Base-by-base conservation (phyloP, 2,329 filamentous ascomycete species). In the Fusarium palustre region DNA sequence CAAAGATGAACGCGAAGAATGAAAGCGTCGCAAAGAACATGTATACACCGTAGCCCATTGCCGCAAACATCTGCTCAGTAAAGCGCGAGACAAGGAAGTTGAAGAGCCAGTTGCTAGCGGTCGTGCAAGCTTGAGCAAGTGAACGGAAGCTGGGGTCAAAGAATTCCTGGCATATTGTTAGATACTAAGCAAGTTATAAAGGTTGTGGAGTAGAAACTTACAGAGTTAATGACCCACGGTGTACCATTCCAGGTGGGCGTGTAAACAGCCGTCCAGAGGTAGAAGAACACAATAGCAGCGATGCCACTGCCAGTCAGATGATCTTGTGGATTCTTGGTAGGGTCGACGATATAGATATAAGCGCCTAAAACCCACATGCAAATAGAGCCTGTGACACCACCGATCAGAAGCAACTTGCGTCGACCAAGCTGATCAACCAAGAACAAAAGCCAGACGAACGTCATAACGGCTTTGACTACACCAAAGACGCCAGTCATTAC, bases 401-500 rank as follows among this genome's bases (percentile, higher is more conserved):
- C 89, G 55, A 85, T 79, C 69, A 91, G 83, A n/a, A 91, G 81
- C 2, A 91, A 81, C 36, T 84, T 84, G 10, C 76, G 69, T 46
- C 76, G 56, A n/a, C 76, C 76, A n/a, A 77, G 56, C 25, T 83
- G 84, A 71, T 91, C 89, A 65, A 91, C 88, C 30, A 91, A 81
- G 76, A 86, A 87, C 36, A 91, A 79, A 7, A 91, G 82, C 86
- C 88, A 91, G 68, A 91, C 71, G 28, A 91, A 78, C 0, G 89
- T 91, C 59, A 89, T 80, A 7, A 85, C 80, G 0, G 88, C 90
- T 81, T 91, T 91, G 69, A 91, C 85, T 3, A 91, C 87, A 24
- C 89, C 89, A 65, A 91, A 91, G 53, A 91, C 85, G 24, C 89
- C 89, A 1, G 89, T 91, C 11, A 88, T 90, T 36, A 91, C 43